These are phyloP conservation scores for Tolypocladium ophioglossoides DNA, from an alignment of 2,329 filamentous ascomycete genomes.

Conservation along the genomic window DNA sequence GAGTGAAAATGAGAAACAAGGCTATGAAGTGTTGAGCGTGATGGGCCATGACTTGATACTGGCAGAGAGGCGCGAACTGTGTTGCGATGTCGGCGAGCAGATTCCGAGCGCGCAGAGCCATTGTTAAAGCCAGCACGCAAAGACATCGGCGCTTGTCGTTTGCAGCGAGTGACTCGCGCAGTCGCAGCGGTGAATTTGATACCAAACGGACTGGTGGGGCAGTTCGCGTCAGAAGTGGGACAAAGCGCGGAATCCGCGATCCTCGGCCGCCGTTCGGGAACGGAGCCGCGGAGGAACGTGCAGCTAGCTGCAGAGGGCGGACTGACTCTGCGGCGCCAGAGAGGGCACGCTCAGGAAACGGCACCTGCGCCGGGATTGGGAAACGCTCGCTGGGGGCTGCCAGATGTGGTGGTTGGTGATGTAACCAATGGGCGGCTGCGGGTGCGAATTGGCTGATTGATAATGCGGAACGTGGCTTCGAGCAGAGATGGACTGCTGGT, in stretches of 20 bases:
- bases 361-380: background rate
- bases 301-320: too few relatives aligned
- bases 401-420: background rate
- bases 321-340: background rate
- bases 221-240: background rate
- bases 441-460: background rate
- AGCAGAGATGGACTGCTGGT: background rate
- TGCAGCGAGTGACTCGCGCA: background rate
- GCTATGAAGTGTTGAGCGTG: background rate
- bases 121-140: background rate
- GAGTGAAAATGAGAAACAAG: background rate
- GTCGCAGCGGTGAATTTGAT: background rate
- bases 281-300: background rate
- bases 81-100: background rate
- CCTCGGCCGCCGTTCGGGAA: background rate
- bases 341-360: background rate
- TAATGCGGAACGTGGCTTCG: background rate
- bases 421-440: background rate
- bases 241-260: background rate
- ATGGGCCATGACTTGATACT: too few relatives aligned
- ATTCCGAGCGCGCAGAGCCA: too few relatives aligned
- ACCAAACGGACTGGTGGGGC: background rate
- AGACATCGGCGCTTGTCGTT: too few relatives aligned
- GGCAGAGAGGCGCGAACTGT: background rate
- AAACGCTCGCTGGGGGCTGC: background rate